Percentiles rank a stretch among this genome's conserved stretches.
These are phyloP conservation scores for Acephala macrosclerotiorum DNA, from an alignment of 2,329 filamentous ascomycete species.

Conservation along the genomic window DNA sequence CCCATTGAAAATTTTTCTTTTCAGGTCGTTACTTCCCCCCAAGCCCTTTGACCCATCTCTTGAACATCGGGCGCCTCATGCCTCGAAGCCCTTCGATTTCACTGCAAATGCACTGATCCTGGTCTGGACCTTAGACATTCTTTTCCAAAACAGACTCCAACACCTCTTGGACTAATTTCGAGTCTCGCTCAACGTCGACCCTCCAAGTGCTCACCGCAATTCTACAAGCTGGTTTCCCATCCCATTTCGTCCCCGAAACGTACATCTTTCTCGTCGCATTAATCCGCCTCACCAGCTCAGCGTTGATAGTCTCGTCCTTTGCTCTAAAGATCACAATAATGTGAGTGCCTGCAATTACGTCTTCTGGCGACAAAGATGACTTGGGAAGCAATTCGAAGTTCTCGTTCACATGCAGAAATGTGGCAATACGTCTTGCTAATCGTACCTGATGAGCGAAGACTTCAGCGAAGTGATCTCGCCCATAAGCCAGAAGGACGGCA, in stretches of 20 bases:
- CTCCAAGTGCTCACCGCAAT: constrained; percentile 89
- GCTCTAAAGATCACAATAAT: constrained; percentile 83
- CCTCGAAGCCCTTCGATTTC: too few relatives aligned
- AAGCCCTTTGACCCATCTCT: too few relatives aligned
- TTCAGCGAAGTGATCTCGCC: constrained; percentile 69
- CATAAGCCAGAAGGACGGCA: constrained; percentile 78
- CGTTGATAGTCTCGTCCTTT: constrained; percentile 68
- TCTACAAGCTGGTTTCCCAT: constrained; percentile 75
- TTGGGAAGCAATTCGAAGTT: constrained; percentile 72
- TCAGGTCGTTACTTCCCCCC: too few relatives aligned
- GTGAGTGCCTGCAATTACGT: constrained; percentile 46
- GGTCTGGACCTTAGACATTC: not conserved
- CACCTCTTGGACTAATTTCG: constrained; percentile 68
- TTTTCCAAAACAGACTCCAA: constrained; percentile 46
- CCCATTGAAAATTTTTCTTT: too few relatives aligned
- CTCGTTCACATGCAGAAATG: constrained; percentile 65
- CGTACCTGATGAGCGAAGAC: constrained; percentile 77
- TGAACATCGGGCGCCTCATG: too few relatives aligned
- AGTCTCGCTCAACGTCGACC: constrained; percentile 72
- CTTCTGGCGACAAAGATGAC: constrained; percentile 27
- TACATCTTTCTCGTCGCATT: constrained; percentile 80
- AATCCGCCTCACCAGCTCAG: constrained; percentile 71
- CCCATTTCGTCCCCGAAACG: constrained; percentile 83
- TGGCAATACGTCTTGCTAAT: constrained; percentile 73
- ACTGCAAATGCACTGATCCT: too few relatives aligned